Conservation (phyloP, 1,139 yeast genomes). For the Magnusiomyces paraingens region DNA sequence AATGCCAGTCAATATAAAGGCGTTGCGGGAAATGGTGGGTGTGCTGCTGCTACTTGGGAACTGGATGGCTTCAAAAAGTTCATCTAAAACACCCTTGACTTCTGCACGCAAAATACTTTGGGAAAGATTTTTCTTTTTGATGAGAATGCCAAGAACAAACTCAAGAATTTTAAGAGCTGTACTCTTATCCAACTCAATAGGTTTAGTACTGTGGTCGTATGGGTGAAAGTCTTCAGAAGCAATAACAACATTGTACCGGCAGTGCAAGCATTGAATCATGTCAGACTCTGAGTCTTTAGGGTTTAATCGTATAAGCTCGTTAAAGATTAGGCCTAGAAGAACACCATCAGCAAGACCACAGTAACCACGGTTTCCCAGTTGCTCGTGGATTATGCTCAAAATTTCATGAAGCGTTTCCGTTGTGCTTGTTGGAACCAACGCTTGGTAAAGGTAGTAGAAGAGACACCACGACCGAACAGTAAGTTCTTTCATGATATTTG, state of each 20-base stretch:
- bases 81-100: constrained; percentile 64
- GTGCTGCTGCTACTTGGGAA: constrained; percentile 39
- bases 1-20: neutral
- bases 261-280: constrained; percentile 65
- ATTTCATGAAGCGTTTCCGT: constrained; percentile 38
- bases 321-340: constrained; percentile 56
- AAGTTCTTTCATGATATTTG: constrained; percentile 47
- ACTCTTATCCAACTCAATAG: constrained; percentile 38
- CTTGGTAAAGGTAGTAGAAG: constrained; percentile 28
- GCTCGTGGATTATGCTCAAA: constrained; percentile 58
- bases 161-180: constrained; percentile 55
- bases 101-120: constrained; percentile 50
- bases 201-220: constrained; percentile 56
- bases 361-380: constrained; percentile 60
- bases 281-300: constrained; percentile 48
- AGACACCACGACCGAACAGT: constrained; percentile 42
- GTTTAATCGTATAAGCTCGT: constrained; percentile 43
- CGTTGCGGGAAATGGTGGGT: constrained; percentile 21
- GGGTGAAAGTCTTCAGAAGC: constrained; percentile 56
- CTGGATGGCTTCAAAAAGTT: constrained; percentile 65
- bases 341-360: constrained; percentile 63
- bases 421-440: constrained; percentile 20
- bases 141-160: constrained; percentile 57
- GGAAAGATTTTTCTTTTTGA: constrained; percentile 53
- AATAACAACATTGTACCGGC: constrained; percentile 66